phyloP scores from a whole-genome alignment of 2,329 filamentous ascomycete species.

The Cladosporium sp. region DNA sequence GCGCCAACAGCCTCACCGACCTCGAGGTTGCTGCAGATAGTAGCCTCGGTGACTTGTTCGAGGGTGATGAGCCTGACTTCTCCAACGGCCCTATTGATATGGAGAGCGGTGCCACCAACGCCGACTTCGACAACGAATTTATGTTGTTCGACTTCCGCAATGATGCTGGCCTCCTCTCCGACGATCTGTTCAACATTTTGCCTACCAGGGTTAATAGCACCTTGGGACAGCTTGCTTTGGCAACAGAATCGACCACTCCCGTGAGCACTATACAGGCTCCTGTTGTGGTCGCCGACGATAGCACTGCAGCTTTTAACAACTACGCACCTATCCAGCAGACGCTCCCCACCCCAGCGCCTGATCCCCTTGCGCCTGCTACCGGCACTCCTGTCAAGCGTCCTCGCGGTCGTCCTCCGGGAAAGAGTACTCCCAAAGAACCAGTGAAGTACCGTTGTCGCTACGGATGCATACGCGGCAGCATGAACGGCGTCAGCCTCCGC shows the following conservation, averaged over 20 bases:
- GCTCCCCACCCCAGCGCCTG: background rate
- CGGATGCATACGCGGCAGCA: background rate
- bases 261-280: background rate
- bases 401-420: background rate
- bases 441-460: conserved; percentile 8
- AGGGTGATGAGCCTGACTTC: background rate
- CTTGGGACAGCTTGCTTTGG: background rate
- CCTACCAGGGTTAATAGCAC: too few species aligned
- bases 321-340: background rate
- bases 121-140: background rate
- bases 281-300: background rate
- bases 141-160: background rate
- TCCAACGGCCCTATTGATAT: background rate
- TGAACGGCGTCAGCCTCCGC: background rate
- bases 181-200: background rate
- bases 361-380: background rate
- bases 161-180: background rate
- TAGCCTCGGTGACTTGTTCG: background rate
- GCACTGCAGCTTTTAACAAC: too few species aligned
- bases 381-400: background rate
- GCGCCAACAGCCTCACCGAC: background rate
- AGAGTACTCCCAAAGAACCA: background rate
- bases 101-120: background rate
- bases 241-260: too few species aligned
- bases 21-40: background rate